Evolutionary conservation across 2,329 filamentous ascomycete species (phyloP).

Genomic region (Fusarium bactridioides): DNA sequence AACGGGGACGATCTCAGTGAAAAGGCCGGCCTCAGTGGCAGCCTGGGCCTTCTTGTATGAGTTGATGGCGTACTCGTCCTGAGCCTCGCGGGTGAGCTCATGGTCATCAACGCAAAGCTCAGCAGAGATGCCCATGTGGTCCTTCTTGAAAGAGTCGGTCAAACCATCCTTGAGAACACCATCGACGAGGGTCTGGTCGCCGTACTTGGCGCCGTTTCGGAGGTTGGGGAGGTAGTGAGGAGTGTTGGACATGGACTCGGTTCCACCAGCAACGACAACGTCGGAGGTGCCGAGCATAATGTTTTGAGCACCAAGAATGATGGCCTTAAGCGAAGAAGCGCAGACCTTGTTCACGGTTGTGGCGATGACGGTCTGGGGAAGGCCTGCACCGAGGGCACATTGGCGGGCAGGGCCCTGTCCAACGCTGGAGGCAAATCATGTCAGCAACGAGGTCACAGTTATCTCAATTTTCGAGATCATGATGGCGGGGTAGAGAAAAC

Average conservation of each 20-base stretch:
- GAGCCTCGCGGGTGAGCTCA: constrained; percentile 79
- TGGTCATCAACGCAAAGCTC: constrained; percentile 93
- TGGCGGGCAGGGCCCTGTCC: constrained; percentile 97
- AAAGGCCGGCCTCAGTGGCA: constrained; percentile 81
- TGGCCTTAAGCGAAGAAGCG: constrained; percentile 92
- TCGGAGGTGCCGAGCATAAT: constrained; percentile 96
- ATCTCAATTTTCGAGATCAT: constrained; percentile 1
- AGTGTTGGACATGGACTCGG: constrained; percentile 98
- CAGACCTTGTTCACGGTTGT: constrained; percentile 99
- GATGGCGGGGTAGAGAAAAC: constrained; percentile 6
- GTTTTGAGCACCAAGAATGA: constrained; percentile 93
- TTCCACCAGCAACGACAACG: constrained; percentile 90
- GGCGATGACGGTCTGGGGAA: constrained; percentile 79
- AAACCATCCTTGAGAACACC: constrained; percentile 94
- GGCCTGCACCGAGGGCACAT: constrained; percentile 88
- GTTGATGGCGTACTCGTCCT: constrained; percentile 95
- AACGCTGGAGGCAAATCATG: constrained; percentile 63
- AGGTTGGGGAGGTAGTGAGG: constrained; percentile 94
- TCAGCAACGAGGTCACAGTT: constrained; percentile 15
- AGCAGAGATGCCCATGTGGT: constrained; percentile 93
- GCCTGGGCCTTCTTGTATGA: constrained; percentile 94
- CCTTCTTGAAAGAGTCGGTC: constrained; percentile 92
- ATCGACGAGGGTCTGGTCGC: constrained; percentile 87
- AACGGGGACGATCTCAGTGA: constrained; percentile 89
- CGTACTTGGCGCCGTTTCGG: constrained; percentile 91